phyloP scores from a whole-genome alignment of 495 filamentous ascomycete species.

The Articulospora tetracladia region DNA sequence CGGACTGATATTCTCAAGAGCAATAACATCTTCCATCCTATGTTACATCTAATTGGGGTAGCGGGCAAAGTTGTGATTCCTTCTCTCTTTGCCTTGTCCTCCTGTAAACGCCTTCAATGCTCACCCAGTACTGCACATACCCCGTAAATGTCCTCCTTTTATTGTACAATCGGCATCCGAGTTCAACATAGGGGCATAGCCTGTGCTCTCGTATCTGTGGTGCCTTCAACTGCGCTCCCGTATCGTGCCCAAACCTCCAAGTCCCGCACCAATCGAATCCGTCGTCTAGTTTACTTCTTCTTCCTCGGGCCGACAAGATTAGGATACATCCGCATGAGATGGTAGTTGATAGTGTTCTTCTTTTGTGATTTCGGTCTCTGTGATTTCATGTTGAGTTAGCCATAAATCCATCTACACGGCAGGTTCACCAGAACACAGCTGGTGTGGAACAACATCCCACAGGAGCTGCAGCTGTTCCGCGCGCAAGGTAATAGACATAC shows the following conservation, averaged over 20 bases:
- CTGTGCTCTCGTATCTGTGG: not conserved
- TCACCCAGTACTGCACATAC: not conserved
- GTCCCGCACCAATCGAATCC: not conserved
- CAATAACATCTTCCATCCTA: too few relatives aligned
- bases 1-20: too few relatives aligned
- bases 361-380: conserved; percentile 61
- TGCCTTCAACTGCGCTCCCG: too few relatives aligned
- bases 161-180: not conserved
- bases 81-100: not conserved
- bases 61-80: not conserved
- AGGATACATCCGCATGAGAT: conserved; percentile 80
- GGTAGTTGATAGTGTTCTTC: conserved; percentile 93
- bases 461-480: not conserved
- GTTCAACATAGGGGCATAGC: not conserved
- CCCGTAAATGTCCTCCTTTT: not conserved
- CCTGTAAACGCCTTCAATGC: not conserved
- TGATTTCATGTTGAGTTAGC: not conserved
- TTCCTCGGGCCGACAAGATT: conserved; percentile 72
- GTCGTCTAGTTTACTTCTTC: conserved; percentile 25
- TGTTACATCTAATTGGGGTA: too few relatives aligned
- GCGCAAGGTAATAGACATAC: conserved; percentile 47
- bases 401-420: not conserved
- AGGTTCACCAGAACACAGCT: not conserved
- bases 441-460: not conserved
- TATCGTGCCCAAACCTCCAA: too few relatives aligned